Percentiles rank a stretch among this genome's conserved stretches.
These are phyloP conservation scores for Chrysanthemum makinoi DNA, from an alignment of 129 eudicot species.

Conservation along the genomic window DNA sequence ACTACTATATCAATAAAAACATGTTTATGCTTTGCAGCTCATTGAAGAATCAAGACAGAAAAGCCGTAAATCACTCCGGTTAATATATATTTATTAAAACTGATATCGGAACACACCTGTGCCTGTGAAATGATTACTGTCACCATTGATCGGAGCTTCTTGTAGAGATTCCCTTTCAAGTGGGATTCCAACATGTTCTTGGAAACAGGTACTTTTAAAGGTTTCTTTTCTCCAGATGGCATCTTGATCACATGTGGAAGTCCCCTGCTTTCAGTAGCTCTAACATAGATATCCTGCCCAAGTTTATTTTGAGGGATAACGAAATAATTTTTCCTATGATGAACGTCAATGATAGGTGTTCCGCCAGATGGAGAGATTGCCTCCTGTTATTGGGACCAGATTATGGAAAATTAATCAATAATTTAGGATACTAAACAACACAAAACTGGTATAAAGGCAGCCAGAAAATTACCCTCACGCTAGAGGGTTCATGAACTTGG, in stretches of 20 bases:
- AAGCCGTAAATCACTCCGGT: neutral
- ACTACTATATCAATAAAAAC: no score
- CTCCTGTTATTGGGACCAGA: slow-evolving; percentile 49
- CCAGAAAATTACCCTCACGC: slow-evolving; percentile 39
- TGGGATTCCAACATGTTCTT: slow-evolving; percentile 91
- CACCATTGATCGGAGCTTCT: slow-evolving; percentile 63
- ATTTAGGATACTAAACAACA: slow-evolving; percentile 6
- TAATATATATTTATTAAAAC: neutral
- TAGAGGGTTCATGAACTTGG: slow-evolving; percentile 54
- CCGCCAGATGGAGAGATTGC: slow-evolving; percentile 53
- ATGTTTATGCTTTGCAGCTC: neutral
- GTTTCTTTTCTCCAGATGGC: slow-evolving; percentile 86
- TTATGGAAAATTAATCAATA: slow-evolving; percentile 6
- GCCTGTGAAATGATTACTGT: slow-evolving; percentile 80
- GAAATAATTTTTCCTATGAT: slow-evolving; percentile 60
- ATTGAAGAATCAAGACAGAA: slow-evolving; percentile 4
- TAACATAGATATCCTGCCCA: slow-evolving; percentile 82
- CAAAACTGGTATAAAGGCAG: slow-evolving; percentile 15
- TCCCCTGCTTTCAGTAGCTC: slow-evolving; percentile 66
- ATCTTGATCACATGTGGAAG: slow-evolving; percentile 69
- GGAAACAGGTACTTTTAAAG: slow-evolving; percentile 80
- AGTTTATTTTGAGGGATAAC: slow-evolving; percentile 91
- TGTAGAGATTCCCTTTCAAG: slow-evolving; percentile 61
- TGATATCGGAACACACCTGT: slow-evolving; percentile 47
- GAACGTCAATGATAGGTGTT: slow-evolving; percentile 58